Conservation (phyloP, 768 basidiomycete genomes). For the Suillus weaverae region DNA sequence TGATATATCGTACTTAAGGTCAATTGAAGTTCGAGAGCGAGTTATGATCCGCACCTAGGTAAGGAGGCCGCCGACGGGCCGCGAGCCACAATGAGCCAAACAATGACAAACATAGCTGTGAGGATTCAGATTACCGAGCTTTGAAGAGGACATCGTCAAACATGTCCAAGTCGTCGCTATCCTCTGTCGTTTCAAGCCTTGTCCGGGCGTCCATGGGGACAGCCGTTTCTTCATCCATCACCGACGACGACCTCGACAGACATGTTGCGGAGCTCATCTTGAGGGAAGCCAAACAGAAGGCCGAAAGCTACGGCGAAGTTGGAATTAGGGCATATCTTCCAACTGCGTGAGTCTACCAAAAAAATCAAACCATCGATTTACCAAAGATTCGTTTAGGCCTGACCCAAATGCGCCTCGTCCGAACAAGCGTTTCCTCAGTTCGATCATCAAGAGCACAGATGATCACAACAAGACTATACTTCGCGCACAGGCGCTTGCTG, state of each 20-base stretch:
- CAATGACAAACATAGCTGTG: constrained; percentile 17
- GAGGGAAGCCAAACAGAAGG: constrained; percentile 90
- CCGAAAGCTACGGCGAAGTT: constrained; percentile 71
- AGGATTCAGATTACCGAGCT: not conserved
- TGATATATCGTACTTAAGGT: not conserved
- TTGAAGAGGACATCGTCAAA: not conserved
- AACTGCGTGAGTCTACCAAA: constrained; percentile 41
- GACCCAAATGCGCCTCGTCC: constrained; percentile 76
- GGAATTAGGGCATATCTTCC: constrained; percentile 81
- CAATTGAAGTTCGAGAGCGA: constrained; percentile 2
- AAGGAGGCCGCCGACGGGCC: not conserved
- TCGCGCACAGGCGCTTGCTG: constrained; percentile 68
- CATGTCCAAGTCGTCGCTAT: constrained; percentile 60
- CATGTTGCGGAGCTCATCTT: constrained; percentile 92
- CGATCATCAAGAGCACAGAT: constrained; percentile 91
- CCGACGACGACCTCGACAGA: constrained; percentile 86
- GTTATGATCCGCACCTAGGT: not conserved
- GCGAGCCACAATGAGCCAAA: constrained; percentile 18
- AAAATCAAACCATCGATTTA: constrained; percentile 1
- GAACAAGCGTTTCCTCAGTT: constrained; percentile 79
- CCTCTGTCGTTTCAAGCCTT: constrained; percentile 80
- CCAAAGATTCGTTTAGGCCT: constrained; percentile 37
- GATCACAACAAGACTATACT: constrained; percentile 91
- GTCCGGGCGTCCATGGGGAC: constrained; percentile 78
- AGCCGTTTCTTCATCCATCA: constrained; percentile 54